Evolutionary conservation across 2,329 filamentous ascomycete genomes (phyloP).

Genomic region (Magnaporthiopsis incrustans): DNA sequence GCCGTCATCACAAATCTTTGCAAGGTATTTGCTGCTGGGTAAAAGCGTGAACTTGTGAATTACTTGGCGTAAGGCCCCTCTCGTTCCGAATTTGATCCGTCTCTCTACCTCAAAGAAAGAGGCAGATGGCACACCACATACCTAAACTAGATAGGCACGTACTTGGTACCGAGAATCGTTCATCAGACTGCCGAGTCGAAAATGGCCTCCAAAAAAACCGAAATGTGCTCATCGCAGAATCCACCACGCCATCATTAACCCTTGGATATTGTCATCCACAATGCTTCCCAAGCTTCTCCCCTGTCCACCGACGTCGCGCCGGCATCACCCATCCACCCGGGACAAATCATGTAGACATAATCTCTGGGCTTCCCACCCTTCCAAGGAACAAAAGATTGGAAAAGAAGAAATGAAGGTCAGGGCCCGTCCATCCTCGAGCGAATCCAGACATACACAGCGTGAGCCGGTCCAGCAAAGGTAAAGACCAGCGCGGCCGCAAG

Average conservation of each 20-base stretch:
- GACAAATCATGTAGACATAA: neutral
- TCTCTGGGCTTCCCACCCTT: neutral
- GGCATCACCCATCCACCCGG: neutral
- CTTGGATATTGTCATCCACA: neutral
- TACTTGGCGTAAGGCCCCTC: neutral
- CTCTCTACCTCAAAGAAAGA: neutral
- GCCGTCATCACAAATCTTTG: too few species aligned
- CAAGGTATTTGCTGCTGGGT: neutral
- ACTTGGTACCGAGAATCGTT: neutral
- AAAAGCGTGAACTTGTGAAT: neutral
- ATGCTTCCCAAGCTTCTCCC: neutral
- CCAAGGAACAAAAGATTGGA: constrained; percentile 15
- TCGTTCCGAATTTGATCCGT: neutral
- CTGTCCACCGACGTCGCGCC: neutral
- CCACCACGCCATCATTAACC: neutral
- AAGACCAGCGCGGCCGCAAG: neutral
- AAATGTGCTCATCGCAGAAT: neutral
- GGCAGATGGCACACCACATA: neutral
- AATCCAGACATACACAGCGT: neutral
- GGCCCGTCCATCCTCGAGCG: neutral
- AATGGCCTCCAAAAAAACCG: neutral
- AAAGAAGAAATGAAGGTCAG: neutral
- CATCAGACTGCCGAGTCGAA: neutral
- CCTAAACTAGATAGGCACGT: neutral
- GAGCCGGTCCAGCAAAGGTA: neutral